Percentiles rank a stretch among this genome's conserved stretches.
Conservation (phyloP, 257 asterid species). For the Solanum clarkiae region DNA sequence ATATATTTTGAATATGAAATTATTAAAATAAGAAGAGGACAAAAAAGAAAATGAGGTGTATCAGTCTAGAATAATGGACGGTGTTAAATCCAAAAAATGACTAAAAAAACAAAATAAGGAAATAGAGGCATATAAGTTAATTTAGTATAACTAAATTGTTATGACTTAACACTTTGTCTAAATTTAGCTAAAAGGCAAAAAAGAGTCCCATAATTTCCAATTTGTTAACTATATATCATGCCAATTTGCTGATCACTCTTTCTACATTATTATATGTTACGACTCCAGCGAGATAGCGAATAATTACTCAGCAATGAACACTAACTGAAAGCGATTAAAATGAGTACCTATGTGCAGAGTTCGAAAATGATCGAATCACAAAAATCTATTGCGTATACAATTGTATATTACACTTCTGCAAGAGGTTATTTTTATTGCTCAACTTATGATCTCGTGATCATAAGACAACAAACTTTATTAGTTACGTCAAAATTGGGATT, state of each 20-base stretch:
- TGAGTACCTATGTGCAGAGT: accelerated
- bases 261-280: background rate
- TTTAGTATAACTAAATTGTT: background rate
- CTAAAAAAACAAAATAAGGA: background rate
- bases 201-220: background rate
- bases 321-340: no score
- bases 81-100: background rate
- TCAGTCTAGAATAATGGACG: background rate
- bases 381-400: accelerated
- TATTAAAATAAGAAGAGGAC: no score
- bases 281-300: no score
- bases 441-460: accelerated
- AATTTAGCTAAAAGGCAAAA: background rate
- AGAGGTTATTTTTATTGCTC: background rate
- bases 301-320: no score
- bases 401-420: accelerated
- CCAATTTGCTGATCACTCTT: background rate
- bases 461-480: background rate
- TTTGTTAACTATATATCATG: background rate
- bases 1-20: background rate
- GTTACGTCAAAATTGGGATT: accelerated
- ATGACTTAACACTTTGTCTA: background rate
- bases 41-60: background rate
- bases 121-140: background rate
- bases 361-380: accelerated